Percentiles rank a stretch among this genome's conserved stretches.
phyloP scores from a whole-genome alignment of 257 asterid genomes.

The Plectranthus barbatus region DNA sequence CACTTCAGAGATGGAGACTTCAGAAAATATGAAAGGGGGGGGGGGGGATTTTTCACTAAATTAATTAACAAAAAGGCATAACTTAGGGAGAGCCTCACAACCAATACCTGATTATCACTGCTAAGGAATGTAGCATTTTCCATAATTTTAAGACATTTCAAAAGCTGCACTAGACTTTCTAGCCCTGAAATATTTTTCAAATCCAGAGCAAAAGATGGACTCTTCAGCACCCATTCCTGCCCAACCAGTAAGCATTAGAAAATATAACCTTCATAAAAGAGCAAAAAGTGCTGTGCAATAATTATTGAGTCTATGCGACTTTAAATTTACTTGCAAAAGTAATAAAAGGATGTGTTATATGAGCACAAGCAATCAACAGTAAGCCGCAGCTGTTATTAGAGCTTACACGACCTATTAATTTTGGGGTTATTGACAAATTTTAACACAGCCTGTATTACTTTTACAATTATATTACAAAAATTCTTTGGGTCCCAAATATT shows the following conservation, averaged over 20 bases:
- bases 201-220: constrained; percentile 25
- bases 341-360: too few species aligned
- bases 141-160: constrained; percentile 75
- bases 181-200: constrained; percentile 31
- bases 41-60: constrained; percentile 19
- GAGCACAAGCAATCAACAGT: too few species aligned
- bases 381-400: too few species aligned
- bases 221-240: constrained; percentile 56
- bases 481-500: too few species aligned
- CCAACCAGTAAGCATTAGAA: neutral
- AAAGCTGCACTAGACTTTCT: constrained; percentile 55
- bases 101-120: constrained; percentile 55
- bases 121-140: constrained; percentile 82
- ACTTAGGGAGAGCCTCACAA: neutral
- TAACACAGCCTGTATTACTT: too few species aligned
- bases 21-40: neutral
- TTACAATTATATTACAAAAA: too few species aligned
- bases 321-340: too few species aligned
- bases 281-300: neutral
- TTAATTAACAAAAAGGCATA: neutral
- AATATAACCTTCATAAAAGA: neutral
- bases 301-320: neutral
- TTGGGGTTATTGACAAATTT: too few species aligned
- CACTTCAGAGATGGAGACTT: constrained; percentile 24
- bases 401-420: too few species aligned